Evolutionary conservation across 768 basidiomycete genomes (phyloP).

Genomic region (Rhodosporidiobolus odoratus): DNA sequence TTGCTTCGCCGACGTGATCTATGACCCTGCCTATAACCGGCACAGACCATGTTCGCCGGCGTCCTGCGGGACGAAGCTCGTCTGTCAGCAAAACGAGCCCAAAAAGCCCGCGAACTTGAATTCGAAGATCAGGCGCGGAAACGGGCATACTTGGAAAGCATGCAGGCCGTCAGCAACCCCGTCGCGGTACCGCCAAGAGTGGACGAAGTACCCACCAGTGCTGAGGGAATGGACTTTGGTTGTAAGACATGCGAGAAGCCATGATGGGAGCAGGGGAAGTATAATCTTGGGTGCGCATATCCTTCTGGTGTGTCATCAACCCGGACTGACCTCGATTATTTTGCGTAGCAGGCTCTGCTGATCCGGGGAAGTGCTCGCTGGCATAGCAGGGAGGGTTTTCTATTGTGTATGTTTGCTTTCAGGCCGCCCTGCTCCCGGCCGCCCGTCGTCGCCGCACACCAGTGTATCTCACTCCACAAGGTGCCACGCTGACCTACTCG

Average conservation of each 20-base stretch:
- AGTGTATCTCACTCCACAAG: too few species aligned
- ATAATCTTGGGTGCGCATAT: not conserved
- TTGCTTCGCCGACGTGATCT: not conserved
- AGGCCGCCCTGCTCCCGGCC: too few species aligned
- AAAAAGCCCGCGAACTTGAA: constrained; percentile 30
- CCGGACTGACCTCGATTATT: not conserved
- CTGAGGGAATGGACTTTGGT: constrained; percentile 37
- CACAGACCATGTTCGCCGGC: constrained; percentile 38
- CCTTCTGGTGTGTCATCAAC: not conserved
- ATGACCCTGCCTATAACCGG: not conserved
- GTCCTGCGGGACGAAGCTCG: constrained; percentile 33
- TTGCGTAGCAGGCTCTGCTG: too few species aligned
- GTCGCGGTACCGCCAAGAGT: not conserved
- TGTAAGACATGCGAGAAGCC: constrained; percentile 36
- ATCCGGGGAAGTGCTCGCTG: too few species aligned
- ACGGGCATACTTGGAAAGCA: constrained; percentile 32
- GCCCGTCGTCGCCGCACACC: too few species aligned
- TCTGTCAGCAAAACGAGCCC: constrained; percentile 17
- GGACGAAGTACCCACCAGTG: constrained; percentile 21
- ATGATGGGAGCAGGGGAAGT: not conserved
- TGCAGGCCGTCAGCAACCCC: constrained; percentile 27
- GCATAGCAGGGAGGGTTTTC: too few species aligned
- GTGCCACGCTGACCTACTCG: too few species aligned
- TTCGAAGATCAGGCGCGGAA: constrained; percentile 36
- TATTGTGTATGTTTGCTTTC: too few species aligned